These are phyloP conservation scores for Phialophora chinensis DNA, from an alignment of 2,329 filamentous ascomycete genomes.

Conservation along the genomic window DNA sequence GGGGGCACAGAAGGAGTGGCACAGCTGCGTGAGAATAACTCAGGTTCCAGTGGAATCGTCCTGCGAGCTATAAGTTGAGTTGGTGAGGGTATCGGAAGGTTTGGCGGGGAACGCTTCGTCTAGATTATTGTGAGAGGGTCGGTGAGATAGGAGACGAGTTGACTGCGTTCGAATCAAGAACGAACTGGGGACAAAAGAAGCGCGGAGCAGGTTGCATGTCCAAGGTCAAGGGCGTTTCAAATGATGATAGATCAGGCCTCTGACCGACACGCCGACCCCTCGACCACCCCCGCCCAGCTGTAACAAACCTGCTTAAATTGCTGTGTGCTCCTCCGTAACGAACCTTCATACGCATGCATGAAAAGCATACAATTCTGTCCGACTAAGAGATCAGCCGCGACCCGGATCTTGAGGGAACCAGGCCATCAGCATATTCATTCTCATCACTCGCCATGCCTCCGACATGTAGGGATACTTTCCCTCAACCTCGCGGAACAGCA, in stretches of 20 bases:
- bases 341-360: background rate
- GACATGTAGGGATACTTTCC: slow-evolving; percentile 44
- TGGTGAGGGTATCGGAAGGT: background rate
- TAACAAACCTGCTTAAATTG: slow-evolving; percentile 4
- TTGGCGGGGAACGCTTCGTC: background rate
- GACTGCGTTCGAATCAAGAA: background rate
- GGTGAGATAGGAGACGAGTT: background rate
- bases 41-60: background rate
- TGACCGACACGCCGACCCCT: background rate
- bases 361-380: background rate
- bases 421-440: background rate
- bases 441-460: slow-evolving; percentile 43
- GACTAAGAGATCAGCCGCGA: background rate
- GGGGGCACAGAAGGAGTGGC: background rate
- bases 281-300: background rate
- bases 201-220: background rate
- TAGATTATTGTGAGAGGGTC: background rate
- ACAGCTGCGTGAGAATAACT: background rate
- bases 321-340: background rate
- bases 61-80: background rate
- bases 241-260: slow-evolving; percentile 11
- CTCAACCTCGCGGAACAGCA: background rate
- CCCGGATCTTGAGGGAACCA: background rate
- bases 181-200: background rate
- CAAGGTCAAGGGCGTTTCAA: slow-evolving; percentile 4